Conservation (phyloP, 2,329 filamentous ascomycete genomes). For the Penicillium brasilianum region DNA sequence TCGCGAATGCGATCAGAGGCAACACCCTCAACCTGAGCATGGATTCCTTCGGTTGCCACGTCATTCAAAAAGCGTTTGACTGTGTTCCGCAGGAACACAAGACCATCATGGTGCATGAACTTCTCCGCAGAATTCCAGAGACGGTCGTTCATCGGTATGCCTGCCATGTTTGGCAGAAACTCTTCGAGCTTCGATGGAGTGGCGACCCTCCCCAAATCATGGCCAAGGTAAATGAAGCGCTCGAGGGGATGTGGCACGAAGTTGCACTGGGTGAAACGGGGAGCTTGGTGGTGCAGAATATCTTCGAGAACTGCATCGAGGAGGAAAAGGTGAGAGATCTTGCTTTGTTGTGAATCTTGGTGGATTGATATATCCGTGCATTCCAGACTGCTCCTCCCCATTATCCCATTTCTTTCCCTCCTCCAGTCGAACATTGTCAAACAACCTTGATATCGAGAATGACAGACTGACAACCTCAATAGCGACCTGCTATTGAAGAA, state of each 20-base stretch:
- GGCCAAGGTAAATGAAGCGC: constrained; percentile 94
- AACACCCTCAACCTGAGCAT: constrained; percentile 94
- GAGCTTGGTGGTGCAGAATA: constrained; percentile 97
- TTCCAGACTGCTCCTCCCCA: too few relatives aligned
- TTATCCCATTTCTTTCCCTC: not conserved
- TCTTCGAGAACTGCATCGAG: constrained; percentile 98
- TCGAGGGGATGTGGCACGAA: constrained; percentile 98
- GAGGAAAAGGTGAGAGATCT: constrained; percentile 83
- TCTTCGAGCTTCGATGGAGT: constrained; percentile 96
- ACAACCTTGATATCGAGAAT: not conserved
- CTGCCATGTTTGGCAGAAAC: constrained; percentile 99
- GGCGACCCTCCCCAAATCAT: constrained; percentile 96
- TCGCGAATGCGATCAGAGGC: constrained; percentile 90
- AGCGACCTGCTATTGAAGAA: constrained; percentile 97
- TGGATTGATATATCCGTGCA: too few relatives aligned
- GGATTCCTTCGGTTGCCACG: constrained; percentile 98
- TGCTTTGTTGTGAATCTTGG: constrained; percentile 4
- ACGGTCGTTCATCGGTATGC: constrained; percentile 98
- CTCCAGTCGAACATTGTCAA: not conserved
- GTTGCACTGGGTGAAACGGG: constrained; percentile 96
- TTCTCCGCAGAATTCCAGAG: constrained; percentile 92
- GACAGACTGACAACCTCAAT: constrained; percentile 29
- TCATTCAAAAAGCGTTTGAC: constrained; percentile 98
- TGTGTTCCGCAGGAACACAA: constrained; percentile 98
- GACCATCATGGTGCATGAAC: constrained; percentile 96